Conservation (phyloP, 352 stramenopile genomes). For the Detonula confervacea region DNA sequence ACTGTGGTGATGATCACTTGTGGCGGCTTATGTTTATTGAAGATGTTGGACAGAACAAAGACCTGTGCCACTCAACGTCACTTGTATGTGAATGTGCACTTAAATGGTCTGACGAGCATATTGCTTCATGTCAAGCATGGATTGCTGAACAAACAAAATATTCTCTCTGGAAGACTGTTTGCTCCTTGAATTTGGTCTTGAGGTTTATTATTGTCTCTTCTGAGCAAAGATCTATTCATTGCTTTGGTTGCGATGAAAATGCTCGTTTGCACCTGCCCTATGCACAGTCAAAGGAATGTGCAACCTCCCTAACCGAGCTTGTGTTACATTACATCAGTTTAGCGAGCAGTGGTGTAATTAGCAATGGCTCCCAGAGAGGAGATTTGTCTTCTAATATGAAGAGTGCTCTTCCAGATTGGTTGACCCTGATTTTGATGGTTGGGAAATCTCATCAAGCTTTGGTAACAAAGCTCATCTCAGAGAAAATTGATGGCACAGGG, state of each 20-base stretch:
- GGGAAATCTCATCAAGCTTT: conserved; percentile 44
- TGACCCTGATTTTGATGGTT: conserved; percentile 62
- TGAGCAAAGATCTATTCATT: conserved; percentile 43
- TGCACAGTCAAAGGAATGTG: conserved; percentile 4
- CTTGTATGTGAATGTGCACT: conserved; percentile 59
- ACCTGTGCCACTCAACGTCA: conserved; percentile 45
- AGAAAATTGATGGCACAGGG: conserved; percentile 38
- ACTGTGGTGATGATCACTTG: conserved; percentile 42
- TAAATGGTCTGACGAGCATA: conserved; percentile 54
- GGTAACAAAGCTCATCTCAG: conserved; percentile 45
- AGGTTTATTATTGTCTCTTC: conserved; percentile 55
- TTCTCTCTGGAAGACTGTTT: conserved; percentile 35
- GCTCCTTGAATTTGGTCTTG: conserved; percentile 43
- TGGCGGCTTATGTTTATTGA: conserved; percentile 61
- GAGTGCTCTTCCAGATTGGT: conserved; percentile 57
- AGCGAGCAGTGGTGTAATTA: background rate
- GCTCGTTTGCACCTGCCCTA: conserved; percentile 15
- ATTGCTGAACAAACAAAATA: conserved; percentile 45
- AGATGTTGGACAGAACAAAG: conserved; percentile 22
- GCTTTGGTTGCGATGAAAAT: conserved; percentile 11
- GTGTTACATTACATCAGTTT: conserved; percentile 28
- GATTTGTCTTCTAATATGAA: conserved; percentile 2
- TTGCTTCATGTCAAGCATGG: conserved; percentile 56
- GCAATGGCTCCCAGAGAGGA: background rate
- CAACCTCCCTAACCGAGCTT: conserved; percentile 27